These are phyloP conservation scores for Phaffomyces thermotolerans DNA, from an alignment of 805 yeast genomes.

Conservation along the genomic window DNA sequence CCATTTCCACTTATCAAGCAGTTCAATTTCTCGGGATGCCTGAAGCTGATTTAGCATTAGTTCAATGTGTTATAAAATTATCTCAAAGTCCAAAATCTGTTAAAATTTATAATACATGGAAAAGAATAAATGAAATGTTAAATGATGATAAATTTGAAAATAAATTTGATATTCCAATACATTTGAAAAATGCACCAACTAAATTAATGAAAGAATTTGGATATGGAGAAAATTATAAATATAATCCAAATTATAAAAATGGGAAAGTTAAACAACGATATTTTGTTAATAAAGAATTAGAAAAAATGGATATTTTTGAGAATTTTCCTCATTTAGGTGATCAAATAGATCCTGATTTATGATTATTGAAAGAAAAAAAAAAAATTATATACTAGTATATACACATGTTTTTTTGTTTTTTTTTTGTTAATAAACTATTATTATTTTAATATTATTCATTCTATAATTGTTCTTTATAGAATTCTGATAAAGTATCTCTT, in stretches of 20 bases:
- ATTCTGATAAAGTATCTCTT: slow-evolving; percentile 43
- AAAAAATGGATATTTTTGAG: slow-evolving; percentile 42
- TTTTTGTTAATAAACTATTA: no score
- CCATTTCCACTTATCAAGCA: slow-evolving; percentile 78
- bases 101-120: slow-evolving; percentile 76
- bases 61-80: slow-evolving; percentile 87
- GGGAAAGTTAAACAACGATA: slow-evolving; percentile 73
- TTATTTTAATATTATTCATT: no score
- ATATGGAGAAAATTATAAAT: slow-evolving; percentile 77
- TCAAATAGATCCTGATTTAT: slow-evolving; percentile 34
- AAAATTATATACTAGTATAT: no score
- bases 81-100: slow-evolving; percentile 85
- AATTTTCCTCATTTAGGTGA: slow-evolving; percentile 49
- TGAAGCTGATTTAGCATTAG: slow-evolving; percentile 82
- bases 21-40: slow-evolving; percentile 91
- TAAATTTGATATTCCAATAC: slow-evolving; percentile 55
- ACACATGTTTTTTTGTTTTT: no score
- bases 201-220: slow-evolving; percentile 83
- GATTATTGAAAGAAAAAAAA: no score
- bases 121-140: slow-evolving; percentile 52
- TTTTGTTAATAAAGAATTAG: slow-evolving; percentile 52
- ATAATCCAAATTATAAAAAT: slow-evolving; percentile 71
- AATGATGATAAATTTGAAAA: slow-evolving; percentile 34
- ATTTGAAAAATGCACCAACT: slow-evolving; percentile 93
- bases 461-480: slow-evolving; percentile 33